Evolutionary conservation across 2,329 filamentous ascomycete species (phyloP).

Genomic region (Aspergillus tanneri): DNA sequence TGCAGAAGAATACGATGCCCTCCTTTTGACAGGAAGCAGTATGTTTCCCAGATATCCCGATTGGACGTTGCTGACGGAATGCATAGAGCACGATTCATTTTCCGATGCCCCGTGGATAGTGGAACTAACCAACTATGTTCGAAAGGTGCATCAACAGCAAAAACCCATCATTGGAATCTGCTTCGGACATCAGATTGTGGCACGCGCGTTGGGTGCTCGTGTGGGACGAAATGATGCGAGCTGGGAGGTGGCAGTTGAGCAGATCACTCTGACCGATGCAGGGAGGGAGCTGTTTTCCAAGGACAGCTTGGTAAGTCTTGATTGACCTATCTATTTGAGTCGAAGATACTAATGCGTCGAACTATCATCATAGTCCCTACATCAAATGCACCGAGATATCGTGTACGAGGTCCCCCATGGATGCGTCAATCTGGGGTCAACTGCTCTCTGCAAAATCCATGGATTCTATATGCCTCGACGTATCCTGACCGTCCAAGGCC

Average conservation of each 20-base stretch:
- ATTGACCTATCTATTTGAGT: no score
- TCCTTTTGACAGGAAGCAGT: conserved; percentile 35
- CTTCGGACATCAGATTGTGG: conserved; percentile 53
- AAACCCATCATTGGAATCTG: conserved; percentile 48
- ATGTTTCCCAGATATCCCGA: conserved; percentile 3
- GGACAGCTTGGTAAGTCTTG: conserved; percentile 25
- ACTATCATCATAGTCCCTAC: conserved; percentile 25
- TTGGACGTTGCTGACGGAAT: not conserved
- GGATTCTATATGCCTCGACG: conserved; percentile 43
- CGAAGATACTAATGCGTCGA: not conserved
- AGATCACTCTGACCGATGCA: conserved; percentile 41
- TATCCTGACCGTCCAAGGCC: conserved; percentile 50
- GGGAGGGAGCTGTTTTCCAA: conserved; percentile 43
- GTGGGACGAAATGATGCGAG: conserved; percentile 43
- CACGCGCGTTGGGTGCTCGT: conserved; percentile 41
- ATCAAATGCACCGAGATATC: conserved; percentile 53
- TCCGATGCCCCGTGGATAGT: conserved; percentile 49
- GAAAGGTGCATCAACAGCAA: conserved; percentile 21
- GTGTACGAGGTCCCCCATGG: conserved; percentile 43
- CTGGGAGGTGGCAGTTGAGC: conserved; percentile 50
- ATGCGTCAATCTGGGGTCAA: conserved; percentile 45
- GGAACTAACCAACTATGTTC: conserved; percentile 43
- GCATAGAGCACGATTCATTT: conserved; percentile 41
- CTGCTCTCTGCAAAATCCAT: conserved; percentile 45
- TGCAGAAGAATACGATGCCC: conserved; percentile 24